Evolutionary conservation across 2,329 filamentous ascomycete genomes (phyloP).

Genomic region (Xylaria polymorpha): DNA sequence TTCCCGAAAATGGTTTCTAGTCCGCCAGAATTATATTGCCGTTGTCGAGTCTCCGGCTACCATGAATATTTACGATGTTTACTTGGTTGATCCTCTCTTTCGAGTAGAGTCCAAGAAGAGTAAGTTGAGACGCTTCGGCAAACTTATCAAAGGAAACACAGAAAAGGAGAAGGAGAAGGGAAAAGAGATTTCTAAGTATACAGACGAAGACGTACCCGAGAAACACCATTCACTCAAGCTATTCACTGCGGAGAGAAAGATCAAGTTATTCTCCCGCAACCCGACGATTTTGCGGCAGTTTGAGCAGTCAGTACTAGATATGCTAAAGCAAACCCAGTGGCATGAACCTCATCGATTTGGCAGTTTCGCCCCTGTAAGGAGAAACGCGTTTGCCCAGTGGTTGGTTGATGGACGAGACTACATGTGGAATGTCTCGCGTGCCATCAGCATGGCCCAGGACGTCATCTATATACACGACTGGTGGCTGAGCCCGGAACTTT

Average conservation of each 20-base stretch:
- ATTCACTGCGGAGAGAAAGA: constrained; percentile 90
- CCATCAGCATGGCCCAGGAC: constrained; percentile 96
- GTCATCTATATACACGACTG: constrained; percentile 99
- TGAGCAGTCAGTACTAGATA: constrained; percentile 89
- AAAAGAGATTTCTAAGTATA: constrained; percentile 47
- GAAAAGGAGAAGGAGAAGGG: constrained; percentile 52
- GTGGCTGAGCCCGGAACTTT: constrained; percentile 97
- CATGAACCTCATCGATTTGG: constrained; percentile 85
- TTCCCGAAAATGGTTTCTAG: constrained; percentile 95
- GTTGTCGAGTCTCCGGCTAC: constrained; percentile 99
- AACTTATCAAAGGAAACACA: constrained; percentile 74
- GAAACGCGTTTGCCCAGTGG: constrained; percentile 92
- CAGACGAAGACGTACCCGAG: constrained; percentile 51
- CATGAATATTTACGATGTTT: constrained; percentile 99
- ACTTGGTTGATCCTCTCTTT: constrained; percentile 93
- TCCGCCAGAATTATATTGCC: constrained; percentile 97
- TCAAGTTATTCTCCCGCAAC: constrained; percentile 90
- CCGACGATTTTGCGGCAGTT: constrained; percentile 92
- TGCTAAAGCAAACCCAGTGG: constrained; percentile 87
- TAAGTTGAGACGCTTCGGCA: constrained; percentile 62
- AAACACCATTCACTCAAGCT: constrained; percentile 85
- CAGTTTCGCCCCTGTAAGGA: constrained; percentile 91
- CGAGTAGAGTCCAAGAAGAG: constrained; percentile 79
- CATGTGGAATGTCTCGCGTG: constrained; percentile 99
- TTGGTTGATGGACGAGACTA: constrained; percentile 96